phyloP scores from a whole-genome alignment of 169 alveolate genomes.

The Eimeria maxima region DNA sequence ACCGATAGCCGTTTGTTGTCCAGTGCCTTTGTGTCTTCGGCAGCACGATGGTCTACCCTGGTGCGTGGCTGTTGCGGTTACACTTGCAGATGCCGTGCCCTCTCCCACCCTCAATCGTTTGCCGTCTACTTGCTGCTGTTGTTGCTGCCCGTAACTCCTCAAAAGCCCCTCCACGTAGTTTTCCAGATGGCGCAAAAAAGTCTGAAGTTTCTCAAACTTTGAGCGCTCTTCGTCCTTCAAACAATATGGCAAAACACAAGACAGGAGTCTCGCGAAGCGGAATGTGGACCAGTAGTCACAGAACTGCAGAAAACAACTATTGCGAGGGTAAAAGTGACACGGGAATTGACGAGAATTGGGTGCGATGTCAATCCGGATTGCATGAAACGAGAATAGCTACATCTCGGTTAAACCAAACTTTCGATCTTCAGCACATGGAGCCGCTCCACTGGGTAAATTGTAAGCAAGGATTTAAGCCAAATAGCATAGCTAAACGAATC shows the following conservation, averaged over 20 bases:
- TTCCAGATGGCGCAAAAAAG: slow-evolving; percentile 52
- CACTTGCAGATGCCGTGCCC: slow-evolving; percentile 10
- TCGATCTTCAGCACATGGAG: not conserved
- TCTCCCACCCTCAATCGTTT: slow-evolving; percentile 52
- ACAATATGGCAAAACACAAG: slow-evolving; percentile 10
- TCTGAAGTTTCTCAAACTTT: slow-evolving; percentile 75
- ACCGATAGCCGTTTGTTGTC: slow-evolving; percentile 57
- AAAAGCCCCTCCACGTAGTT: slow-evolving; percentile 67
- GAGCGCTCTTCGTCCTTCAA: slow-evolving; percentile 70
- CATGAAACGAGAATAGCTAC: not conserved
- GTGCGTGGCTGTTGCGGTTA: slow-evolving; percentile 1
- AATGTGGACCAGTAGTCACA: not conserved
- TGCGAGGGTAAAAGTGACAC: not conserved
- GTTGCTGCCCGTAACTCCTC: slow-evolving; percentile 69
- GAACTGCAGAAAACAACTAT: not conserved
- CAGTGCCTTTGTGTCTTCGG: slow-evolving; percentile 56
- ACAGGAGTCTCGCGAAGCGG: not conserved
- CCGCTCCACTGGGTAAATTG: not conserved
- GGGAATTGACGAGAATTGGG: not conserved
- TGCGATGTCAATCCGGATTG: not conserved
- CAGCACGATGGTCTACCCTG: slow-evolving; percentile 57
- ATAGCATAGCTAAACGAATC: not conserved
- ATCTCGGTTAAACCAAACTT: not conserved
- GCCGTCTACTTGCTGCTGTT: slow-evolving; percentile 54
- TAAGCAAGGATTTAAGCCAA: not conserved